Evolutionary conservation across 345 rosid species (phyloP), one percentile per base, ranked within the genome.

Genomic region (Eutrema japonicum): DNA sequence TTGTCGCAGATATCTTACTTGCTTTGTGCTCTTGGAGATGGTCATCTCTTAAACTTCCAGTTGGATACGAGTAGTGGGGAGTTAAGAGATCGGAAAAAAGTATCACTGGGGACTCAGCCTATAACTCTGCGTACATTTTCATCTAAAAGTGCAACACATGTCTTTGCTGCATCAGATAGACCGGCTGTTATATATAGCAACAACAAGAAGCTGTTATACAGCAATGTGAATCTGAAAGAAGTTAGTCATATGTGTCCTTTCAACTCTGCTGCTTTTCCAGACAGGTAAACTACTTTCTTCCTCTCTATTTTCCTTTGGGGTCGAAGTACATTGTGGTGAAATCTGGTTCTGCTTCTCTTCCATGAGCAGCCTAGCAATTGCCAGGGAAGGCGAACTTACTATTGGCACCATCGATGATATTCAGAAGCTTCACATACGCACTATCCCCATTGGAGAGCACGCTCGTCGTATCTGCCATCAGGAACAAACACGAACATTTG

Each of bases 21-120:
- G 85, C 81, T 94, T 68, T 94, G 98, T 79, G 97, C 95, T 62
- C 97, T 94, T 67, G 96, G 98, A 83, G 98, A 94, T 77, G 97
- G 98, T 30, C 96, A 91, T 83, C 95, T 94, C 58, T 76, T 94
- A 67, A 94, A 85, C 81, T 91, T 91, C 74, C 82, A 84, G 61
- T 80, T 94, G 82, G 93, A 89, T 80, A 81, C 86, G 79, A 80
- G 78, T 50, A 83, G 77, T 5, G 96, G 97, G 32, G 89, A 88
- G 83, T 78, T 94, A 66, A 76, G 90, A 4, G 90, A 89, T 73
- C 83, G 97, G 77, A 94, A 94, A 71, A 94, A 89, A 80, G 90
- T 91, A 27, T 91, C 98, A 40, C 83, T 91, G 10, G 98, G 98
- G 54, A 91, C 96, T 56, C 96, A 88, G 76, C 98, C 98, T 50